These are phyloP conservation scores for Ceratopteris richardii DNA, from an alignment of 75 land plant genomes.

Conservation along the genomic window DNA sequence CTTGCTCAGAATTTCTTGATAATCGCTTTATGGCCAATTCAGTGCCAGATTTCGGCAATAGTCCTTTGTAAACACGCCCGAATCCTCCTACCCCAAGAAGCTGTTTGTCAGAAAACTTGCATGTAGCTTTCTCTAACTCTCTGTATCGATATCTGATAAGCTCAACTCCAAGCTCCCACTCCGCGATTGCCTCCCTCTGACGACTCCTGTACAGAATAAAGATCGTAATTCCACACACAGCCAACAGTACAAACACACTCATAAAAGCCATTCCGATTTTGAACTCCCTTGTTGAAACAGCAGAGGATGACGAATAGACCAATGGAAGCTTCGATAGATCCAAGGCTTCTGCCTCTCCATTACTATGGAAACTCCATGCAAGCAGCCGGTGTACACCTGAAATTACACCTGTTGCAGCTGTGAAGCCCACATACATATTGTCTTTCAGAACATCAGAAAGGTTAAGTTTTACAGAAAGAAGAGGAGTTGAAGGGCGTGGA, in stretches of 20 bases:
- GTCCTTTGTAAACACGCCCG: conserved; percentile 44
- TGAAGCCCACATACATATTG: conserved; percentile 58
- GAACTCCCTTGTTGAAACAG: no score
- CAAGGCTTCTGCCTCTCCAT: conserved; percentile 29
- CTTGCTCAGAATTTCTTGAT: conserved; percentile 34
- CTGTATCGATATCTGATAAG: conserved; percentile 35
- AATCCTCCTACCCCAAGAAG: conserved; percentile 45
- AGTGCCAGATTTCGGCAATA: conserved; percentile 19
- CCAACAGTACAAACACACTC: no score
- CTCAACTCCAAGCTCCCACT: conserved; percentile 56
- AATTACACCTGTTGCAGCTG: conserved; percentile 36
- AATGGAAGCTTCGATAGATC: conserved; percentile 31
- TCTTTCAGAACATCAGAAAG: conserved; percentile 26
- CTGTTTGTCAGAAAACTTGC: conserved; percentile 22
- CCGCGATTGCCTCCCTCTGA: conserved; percentile 21
- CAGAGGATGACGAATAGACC: conserved; percentile 10
- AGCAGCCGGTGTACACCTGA: conserved; percentile 33
- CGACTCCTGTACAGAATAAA: no score
- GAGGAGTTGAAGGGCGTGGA: conserved; percentile 26
- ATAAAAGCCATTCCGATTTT: no score
- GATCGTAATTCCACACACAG: no score
- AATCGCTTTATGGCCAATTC: conserved; percentile 62
- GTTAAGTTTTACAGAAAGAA: conserved; percentile 24
- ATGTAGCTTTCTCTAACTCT: conserved; percentile 39
- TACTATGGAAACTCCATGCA: conserved; percentile 56